Evolutionary conservation across 148 eudicot genomes (phyloP).

Genomic region (Fagopyrum esculentum): DNA sequence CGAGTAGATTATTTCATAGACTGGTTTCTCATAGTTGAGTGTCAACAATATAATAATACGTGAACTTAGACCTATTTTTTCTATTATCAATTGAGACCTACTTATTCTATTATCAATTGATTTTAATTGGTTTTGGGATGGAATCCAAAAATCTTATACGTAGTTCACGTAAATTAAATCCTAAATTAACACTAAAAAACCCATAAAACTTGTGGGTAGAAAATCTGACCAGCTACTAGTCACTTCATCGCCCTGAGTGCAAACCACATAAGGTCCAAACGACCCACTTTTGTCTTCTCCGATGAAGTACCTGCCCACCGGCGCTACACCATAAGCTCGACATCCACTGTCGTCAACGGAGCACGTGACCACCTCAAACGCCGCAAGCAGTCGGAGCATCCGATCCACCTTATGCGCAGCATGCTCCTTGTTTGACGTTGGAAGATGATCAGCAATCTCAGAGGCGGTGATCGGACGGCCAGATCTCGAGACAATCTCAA

Average conservation of each 20-base stretch:
- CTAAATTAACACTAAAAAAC: too few species aligned
- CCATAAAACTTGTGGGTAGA: too few species aligned
- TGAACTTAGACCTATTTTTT: too few species aligned
- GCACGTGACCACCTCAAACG: neutral
- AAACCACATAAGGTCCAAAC: neutral
- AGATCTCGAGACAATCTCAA: constrained; percentile 25
- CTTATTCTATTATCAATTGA: too few species aligned
- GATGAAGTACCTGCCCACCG: neutral
- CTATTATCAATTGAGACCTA: too few species aligned
- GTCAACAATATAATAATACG: too few species aligned
- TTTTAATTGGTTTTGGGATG: too few species aligned
- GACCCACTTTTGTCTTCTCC: neutral
- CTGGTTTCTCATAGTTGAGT: too few species aligned
- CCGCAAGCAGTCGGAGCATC: neutral
- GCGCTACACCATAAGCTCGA: neutral
- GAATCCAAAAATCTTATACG: too few species aligned
- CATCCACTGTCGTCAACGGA: neutral
- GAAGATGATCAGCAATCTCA: constrained; percentile 22
- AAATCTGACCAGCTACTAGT: neutral
- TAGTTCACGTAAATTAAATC: too few species aligned
- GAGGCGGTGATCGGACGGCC: constrained; percentile 12
- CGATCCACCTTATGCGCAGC: neutral
- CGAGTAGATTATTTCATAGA: too few species aligned
- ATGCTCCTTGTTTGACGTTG: neutral
- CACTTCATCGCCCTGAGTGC: neutral